Conservation (phyloP, 768 basidiomycete genomes). For the Boletus bicolor region DNA sequence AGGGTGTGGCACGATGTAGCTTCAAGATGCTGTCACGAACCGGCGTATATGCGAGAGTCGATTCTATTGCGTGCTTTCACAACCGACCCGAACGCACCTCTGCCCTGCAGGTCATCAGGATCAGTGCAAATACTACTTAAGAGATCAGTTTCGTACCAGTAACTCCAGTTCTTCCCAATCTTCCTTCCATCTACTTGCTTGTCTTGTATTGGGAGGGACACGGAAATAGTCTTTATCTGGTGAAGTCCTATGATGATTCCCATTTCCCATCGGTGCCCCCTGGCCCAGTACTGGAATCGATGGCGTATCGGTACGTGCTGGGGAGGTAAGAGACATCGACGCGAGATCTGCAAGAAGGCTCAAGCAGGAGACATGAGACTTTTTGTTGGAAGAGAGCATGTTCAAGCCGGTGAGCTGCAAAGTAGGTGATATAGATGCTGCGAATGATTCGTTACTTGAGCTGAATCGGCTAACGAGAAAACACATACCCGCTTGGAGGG, state of each 20-base stretch:
- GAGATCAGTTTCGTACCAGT: conserved; percentile 41
- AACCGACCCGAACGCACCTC: conserved; percentile 90
- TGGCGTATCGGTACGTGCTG: conserved; percentile 14
- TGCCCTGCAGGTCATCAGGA: conserved; percentile 49
- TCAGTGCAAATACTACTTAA: neutral
- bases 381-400: conserved; percentile 61
- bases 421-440: conserved; percentile 52
- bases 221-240: conserved; percentile 68
- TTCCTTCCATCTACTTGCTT: conserved; percentile 81
- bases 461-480: neutral
- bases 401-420: conserved; percentile 50
- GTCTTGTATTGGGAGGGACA: conserved; percentile 37
- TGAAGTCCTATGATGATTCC: conserved; percentile 41
- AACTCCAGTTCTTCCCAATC: conserved; percentile 94
- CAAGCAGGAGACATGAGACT: conserved; percentile 53
- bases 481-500: conserved; percentile 50
- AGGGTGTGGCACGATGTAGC: neutral
- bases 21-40: conserved; percentile 33
- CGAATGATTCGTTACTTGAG: neutral
- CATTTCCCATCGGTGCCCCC: conserved; percentile 48
- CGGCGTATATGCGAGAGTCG: conserved; percentile 81
- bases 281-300: conserved; percentile 27
- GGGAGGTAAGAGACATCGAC: conserved; percentile 35
- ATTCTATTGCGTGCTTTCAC: conserved; percentile 91
- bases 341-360: conserved; percentile 57